Evolutionary conservation across 1,284 basidiomycete genomes (phyloP), one percentile per base, ranked within the genome.

Genomic region (Rhodotorula mucilaginosa): DNA sequence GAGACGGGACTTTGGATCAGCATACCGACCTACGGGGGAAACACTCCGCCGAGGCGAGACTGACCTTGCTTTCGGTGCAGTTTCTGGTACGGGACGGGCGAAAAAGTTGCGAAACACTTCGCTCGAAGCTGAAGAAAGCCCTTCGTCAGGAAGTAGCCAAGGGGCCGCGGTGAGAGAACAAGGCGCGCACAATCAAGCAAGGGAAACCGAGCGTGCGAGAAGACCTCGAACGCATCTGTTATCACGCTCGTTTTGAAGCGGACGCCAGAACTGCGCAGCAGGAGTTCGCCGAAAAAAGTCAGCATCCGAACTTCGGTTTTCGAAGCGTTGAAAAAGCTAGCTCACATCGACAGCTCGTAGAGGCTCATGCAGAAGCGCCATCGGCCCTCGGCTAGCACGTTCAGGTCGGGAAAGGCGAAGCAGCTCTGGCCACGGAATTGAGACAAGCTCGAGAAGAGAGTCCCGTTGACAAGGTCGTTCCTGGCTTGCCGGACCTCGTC

Each of bases 401-500:
- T 79, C 47, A 83, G 66, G 65, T 83, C 82, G 39, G 80, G 78
- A 69, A 82, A 82, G 61, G 82, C 80, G 64, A 82, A 81, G 73
- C 47, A 95, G 84, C 80, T 93, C 91, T 4, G 91, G 79, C 97
- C 96, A 80, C 94, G 95, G 70, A 97, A 85, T 79, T 97, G 93
- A 80, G 97, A 97, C n/a, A 97, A 84, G 8, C 90, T 92, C 0
- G 92, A 93, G 2, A 97, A 95, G 60, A 93, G 91, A 4, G 88
- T 91, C 59, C 93, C 93, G 0, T 91, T 93, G 2, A 93, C 90
- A 44, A 91, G 84, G 56, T 64, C 70, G 56, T 90, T 95, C 79
- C 91, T 90, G n/a, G 92, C 92, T 77, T 96, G 93, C 85, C 92
- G 92, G 65, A 95, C 85, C 85, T 93, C 89, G 80, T 97, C 95